A percentile compares a stretch with the other conserved stretches of the same genome.
phyloP scores from a whole-genome alignment of 2,329 filamentous ascomycete genomes.

The Fusarium robinianum region DNA sequence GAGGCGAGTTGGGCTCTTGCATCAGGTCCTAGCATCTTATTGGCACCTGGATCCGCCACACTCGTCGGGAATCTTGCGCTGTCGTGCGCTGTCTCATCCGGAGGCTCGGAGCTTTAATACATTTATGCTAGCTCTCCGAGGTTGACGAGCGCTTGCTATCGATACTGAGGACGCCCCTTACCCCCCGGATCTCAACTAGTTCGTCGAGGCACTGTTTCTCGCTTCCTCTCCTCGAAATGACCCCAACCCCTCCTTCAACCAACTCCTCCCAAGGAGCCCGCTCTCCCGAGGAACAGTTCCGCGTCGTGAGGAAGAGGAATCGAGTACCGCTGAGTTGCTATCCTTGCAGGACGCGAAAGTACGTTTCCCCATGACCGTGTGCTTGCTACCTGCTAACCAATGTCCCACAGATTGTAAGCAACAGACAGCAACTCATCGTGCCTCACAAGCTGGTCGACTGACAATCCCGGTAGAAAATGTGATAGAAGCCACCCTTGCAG shows the following conservation, averaged over 20 bases:
- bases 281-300: slow-evolving; percentile 84
- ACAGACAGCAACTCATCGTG: background rate
- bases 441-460: slow-evolving; percentile 16
- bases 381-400: slow-evolving; percentile 40
- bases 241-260: slow-evolving; percentile 77
- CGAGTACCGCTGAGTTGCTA: slow-evolving; percentile 89
- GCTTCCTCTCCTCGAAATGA: slow-evolving; percentile 56
- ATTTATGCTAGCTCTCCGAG: slow-evolving; percentile 32
- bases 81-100: slow-evolving; percentile 1
- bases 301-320: slow-evolving; percentile 90
- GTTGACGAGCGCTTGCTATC: slow-evolving; percentile 26
- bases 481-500: slow-evolving; percentile 90
- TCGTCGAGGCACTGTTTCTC: slow-evolving; percentile 29
- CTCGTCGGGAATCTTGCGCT: too few relatives aligned
- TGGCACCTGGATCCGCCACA: slow-evolving; percentile 3
- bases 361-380: slow-evolving; percentile 42
- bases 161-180: too few relatives aligned
- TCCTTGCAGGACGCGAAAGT: slow-evolving; percentile 92
- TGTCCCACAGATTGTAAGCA: slow-evolving; percentile 44
- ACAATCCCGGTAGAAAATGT: slow-evolving; percentile 71
- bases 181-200: slow-evolving; percentile 25
- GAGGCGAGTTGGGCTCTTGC: too few relatives aligned
- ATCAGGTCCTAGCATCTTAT: too few relatives aligned
- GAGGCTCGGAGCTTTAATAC: slow-evolving; percentile 28
- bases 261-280: slow-evolving; percentile 75